phyloP scores from a whole-genome alignment of 164 flowering plant species.

The Chimonanthus salicifolius region DNA sequence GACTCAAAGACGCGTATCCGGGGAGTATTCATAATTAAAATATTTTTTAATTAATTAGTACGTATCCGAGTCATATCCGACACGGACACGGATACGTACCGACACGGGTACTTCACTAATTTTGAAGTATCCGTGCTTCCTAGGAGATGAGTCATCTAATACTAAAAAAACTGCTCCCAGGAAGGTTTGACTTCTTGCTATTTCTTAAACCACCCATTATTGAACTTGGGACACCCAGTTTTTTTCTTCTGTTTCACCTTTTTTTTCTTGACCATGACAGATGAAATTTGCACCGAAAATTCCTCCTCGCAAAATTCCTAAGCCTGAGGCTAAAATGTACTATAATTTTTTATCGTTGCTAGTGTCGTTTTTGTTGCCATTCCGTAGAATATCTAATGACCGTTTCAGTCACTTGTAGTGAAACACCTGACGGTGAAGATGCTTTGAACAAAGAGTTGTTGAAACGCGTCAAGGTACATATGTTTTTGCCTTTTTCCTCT shows the following conservation, averaged over 20 bases:
- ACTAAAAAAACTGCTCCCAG: not conserved
- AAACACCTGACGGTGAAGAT: conserved; percentile 11
- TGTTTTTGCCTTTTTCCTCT: not conserved
- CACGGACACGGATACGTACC: no score
- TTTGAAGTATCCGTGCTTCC: no score
- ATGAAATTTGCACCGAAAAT: conserved; percentile 9
- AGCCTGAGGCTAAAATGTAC: conserved; percentile 8
- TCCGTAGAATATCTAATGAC: not conserved
- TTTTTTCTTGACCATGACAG: not conserved
- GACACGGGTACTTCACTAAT: no score
- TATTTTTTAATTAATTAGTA: no score
- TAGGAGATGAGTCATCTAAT: not conserved
- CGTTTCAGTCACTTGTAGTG: conserved; percentile 10
- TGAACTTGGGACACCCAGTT: not conserved
- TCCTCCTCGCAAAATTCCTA: conserved; percentile 3
- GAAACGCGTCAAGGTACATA: conserved; percentile 12
- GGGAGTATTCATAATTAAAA: no score
- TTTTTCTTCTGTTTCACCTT: not conserved
- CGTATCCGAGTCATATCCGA: no score
- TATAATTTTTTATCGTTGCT: not conserved
- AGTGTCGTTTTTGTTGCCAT: not conserved
- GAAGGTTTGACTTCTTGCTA: not conserved
- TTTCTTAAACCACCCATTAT: not conserved
- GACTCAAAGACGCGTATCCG: no score
- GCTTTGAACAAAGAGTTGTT: conserved; percentile 13